Evolutionary conservation across 306 rosid genomes (phyloP), one percentile per base, ranked within the genome.

Genomic region (Cicer arietinum): DNA sequence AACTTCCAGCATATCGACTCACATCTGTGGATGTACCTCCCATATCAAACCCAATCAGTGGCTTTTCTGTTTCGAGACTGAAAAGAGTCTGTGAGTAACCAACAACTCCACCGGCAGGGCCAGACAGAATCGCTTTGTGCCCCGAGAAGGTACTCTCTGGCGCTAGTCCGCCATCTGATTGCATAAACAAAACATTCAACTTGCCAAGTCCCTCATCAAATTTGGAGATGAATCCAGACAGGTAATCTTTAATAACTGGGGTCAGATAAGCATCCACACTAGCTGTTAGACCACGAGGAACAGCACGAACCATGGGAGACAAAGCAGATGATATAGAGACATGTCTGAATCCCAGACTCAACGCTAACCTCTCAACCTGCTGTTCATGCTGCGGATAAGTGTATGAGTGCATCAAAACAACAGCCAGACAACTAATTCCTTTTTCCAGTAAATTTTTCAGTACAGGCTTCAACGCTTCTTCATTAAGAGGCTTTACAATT

Each of bases 21-120:
- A 91, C 98, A 84, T 94, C 98, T 10, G 98, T 94, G 69, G 98
- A 94, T 41, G 98, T 94, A 58, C 98, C 97, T 69, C 98, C 97
- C 97, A 94, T 94, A 78, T 94, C 98, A 86, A 94, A 94, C 13
- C 98, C 98, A 81, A 94, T 94, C 12, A 94, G 83, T 6, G 98
- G 97, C 67, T 87, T 94, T 67, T 77, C 84, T 10, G 97, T 94
- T 84, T 94, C 98, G 63, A 91, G 90, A 41, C 74, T 85, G 39
- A 91, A 94, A 73, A 94, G 97, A 59, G 97, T 94, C 54, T 91
- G 98, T 0, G 98, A 91, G 78, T 94, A 94, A 79, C 98, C 98
- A 46, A 94, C 98, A 79, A 94, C 96, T 51, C 98, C 98, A 51
- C 98, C 98, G 40, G 98, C 98, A 61, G 98, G 98, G 30, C 97